Conservation (phyloP, 306 rosid genomes). For the Carpinus viminea region DNA sequence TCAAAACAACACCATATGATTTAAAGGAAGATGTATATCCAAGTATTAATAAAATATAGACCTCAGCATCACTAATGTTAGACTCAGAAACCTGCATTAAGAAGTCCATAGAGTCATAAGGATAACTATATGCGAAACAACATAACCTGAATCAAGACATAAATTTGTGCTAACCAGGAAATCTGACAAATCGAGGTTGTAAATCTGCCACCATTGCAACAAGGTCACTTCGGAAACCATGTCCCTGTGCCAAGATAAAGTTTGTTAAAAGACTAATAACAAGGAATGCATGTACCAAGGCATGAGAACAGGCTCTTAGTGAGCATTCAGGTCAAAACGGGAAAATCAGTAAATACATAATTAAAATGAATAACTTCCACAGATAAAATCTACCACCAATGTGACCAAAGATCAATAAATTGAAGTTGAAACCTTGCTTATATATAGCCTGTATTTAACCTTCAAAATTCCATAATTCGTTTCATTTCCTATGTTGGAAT, state of each 20-base stretch:
- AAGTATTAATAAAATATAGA: background rate
- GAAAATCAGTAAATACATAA: background rate
- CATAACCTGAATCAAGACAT: constrained; percentile 12
- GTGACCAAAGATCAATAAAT: background rate
- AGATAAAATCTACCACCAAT: background rate
- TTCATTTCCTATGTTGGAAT: background rate
- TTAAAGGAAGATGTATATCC: background rate
- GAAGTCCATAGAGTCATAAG: background rate
- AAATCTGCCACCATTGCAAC: constrained; percentile 54
- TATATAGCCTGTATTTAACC: background rate
- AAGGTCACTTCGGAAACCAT: constrained; percentile 81
- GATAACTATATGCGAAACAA: background rate
- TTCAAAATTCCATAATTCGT: background rate
- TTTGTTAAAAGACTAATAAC: constrained; percentile 21
- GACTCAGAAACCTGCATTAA: background rate
- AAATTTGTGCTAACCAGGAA: constrained; percentile 64
- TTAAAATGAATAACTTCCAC: background rate
- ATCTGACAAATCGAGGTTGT: constrained; percentile 79
- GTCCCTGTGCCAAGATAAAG: constrained; percentile 59
- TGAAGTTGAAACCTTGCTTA: background rate
- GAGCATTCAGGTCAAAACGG: background rate
- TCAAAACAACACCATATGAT: background rate
- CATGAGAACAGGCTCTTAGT: background rate
- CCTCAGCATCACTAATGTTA: background rate
- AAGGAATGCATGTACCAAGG: constrained; percentile 8